Conservation (phyloP, 331 rosid species). For the Telfairia occidentalis region DNA sequence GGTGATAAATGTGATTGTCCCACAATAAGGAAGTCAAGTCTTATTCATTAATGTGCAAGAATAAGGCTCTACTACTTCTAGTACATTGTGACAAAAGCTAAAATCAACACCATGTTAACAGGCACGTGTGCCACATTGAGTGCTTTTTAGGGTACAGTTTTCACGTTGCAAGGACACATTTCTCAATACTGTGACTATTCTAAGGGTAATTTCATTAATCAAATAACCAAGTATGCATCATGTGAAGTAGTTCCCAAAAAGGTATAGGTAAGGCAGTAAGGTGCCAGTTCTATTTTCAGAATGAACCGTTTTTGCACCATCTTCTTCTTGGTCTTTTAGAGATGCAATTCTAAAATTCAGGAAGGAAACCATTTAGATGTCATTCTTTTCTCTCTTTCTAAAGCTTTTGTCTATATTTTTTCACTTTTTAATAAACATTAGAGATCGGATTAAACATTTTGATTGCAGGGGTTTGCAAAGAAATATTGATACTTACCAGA, state of each 20-base stretch:
- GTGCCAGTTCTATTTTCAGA: neutral
- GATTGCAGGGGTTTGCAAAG: neutral
- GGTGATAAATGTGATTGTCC: neutral
- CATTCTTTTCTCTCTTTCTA: neutral
- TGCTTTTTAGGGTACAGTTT: neutral
- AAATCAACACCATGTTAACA: neutral
- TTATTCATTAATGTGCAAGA: neutral
- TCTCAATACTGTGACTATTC: neutral
- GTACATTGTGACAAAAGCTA: neutral
- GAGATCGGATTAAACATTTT: neutral
- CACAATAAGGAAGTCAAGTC: neutral
- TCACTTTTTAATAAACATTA: neutral
- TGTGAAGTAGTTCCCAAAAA: neutral
- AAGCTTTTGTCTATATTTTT: neutral
- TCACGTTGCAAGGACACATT: neutral
- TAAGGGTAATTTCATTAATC: neutral
- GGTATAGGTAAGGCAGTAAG: neutral
- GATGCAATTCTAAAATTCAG: neutral
- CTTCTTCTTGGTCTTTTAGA: neutral
- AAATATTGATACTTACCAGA: constrained; percentile 22
- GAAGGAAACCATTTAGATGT: neutral
- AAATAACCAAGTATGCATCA: neutral
- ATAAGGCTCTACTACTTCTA: neutral
- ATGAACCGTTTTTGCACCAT: neutral
- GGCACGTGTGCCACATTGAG: neutral